Percentiles rank a stretch among this genome's conserved stretches.
These are phyloP conservation scores for Mycena haematopus DNA, from an alignment of 768 basidiomycete genomes.

Conservation along the genomic window DNA sequence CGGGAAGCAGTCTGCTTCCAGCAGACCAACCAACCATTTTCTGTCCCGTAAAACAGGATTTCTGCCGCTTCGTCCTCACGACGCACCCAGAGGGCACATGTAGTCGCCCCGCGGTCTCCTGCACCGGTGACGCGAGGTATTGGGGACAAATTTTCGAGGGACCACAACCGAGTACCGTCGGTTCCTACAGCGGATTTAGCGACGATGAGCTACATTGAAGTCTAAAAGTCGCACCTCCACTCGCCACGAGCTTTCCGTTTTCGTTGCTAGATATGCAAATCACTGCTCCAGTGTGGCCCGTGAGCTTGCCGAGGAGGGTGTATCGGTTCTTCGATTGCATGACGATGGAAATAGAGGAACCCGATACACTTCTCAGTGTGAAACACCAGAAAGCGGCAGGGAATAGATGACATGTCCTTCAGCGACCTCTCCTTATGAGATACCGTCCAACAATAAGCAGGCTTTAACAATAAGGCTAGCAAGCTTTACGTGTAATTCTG, in stretches of 20 bases:
- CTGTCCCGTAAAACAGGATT: slow-evolving; percentile 20
- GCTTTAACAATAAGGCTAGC: no score
- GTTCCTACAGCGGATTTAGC: slow-evolving; percentile 7
- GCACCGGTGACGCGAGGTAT: not conserved
- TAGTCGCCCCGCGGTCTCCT: slow-evolving; percentile 21
- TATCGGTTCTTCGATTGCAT: no score
- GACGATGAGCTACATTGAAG: not conserved
- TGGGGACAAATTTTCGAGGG: not conserved
- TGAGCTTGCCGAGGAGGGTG: not conserved
- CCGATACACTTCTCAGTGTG: no score
- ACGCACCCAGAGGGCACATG: slow-evolving; percentile 18
- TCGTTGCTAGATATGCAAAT: not conserved
- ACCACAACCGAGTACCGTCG: slow-evolving; percentile 14
- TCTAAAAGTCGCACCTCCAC: slow-evolving; percentile 9
- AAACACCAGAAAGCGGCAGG: no score
- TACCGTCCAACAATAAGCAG: no score
- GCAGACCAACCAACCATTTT: slow-evolving; percentile 19
- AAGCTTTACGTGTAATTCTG: no score
- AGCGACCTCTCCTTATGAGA: no score
- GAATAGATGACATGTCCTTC: no score
- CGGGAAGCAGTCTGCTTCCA: slow-evolving; percentile 17
- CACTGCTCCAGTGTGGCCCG: slow-evolving; percentile 2
- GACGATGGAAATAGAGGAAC: no score
- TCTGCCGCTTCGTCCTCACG: slow-evolving; percentile 21
- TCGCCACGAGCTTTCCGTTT: slow-evolving; percentile 15